Evolutionary conservation across 164 flowering plant genomes (phyloP), one percentile per base, ranked within the genome.

Genomic region (Akebia trifoliata): DNA sequence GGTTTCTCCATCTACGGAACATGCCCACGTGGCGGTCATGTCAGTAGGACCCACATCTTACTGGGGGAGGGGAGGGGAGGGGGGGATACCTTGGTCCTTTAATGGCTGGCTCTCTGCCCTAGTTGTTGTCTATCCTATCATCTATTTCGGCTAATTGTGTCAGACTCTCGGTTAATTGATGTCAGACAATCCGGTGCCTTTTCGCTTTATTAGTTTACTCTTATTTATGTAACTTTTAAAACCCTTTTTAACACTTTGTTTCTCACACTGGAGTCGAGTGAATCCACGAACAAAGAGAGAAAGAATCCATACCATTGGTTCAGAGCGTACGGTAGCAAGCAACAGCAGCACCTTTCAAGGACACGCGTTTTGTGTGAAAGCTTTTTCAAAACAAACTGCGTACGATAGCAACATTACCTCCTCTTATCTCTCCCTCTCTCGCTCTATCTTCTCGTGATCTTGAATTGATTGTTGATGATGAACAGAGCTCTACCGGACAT

Each of bases 1-100:
- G 62, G 70, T 57, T 54, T 43, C 28, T 32, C 42, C 28, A 42
- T 47, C n/a, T 61, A 50, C 31, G 3, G 69, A 77, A 77, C 84
- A 77, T 29, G 43, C 58, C 76, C 81, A 77, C 81, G 84, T 79
- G 84, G 76, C 74, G 55, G 81, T 73, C 84, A 75, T 79, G 74
- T 77, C 81, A 79, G 70, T 57, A 52, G 77, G 76, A 21, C 71
- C 84, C 84, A 61, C 50, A 8, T 26, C 64, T 72, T 76, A 72
- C 73, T n/a, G n/a, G n/a, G n/a, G n/a, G n/a, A n/a, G n/a, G n/a
- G 60, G 72, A 73, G 70, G 57, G 65, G 68, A 57, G 66, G 63
- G 60, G 69, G 69, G 66, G 72, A 67, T 67, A 40, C 72, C 47
- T 51, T 56, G 67, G 56, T 31, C 34, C 34, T 31, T 31, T 7